Evolutionary conservation across 352 stramenopile genomes (phyloP).

Genomic region (Pythium utonaiense): DNA sequence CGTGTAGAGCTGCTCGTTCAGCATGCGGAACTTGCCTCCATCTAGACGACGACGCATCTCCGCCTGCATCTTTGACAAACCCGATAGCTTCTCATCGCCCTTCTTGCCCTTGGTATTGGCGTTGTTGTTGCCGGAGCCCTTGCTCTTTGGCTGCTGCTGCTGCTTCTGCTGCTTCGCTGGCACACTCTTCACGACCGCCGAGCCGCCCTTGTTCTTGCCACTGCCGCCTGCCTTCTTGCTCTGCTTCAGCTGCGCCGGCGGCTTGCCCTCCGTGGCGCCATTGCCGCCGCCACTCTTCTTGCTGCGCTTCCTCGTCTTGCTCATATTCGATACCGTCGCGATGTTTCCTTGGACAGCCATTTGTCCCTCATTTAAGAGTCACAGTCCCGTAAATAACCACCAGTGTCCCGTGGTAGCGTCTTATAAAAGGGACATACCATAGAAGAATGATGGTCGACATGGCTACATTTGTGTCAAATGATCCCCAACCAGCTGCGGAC

Average conservation of each 20-base stretch:
- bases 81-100: conserved; percentile 6
- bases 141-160: conserved; percentile 16
- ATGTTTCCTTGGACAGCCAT: conserved; percentile 12
- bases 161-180: conserved; percentile 21
- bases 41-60: conserved; percentile 89
- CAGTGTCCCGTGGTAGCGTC: not conserved
- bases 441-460: conserved; percentile 16
- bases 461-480: conserved; percentile 19
- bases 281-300: conserved; percentile 16
- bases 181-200: conserved; percentile 14
- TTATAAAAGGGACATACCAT: not conserved
- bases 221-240: conserved; percentile 19
- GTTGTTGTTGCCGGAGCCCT: conserved; percentile 17
- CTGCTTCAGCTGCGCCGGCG: conserved; percentile 17
- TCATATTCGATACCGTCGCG: conserved; percentile 5
- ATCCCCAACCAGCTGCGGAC: not conserved
- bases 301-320: conserved; percentile 28
- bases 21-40: conserved; percentile 95
- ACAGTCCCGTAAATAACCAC: no score
- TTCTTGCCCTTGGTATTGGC: conserved; percentile 1
- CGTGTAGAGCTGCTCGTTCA: conserved; percentile 99
- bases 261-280: conserved; percentile 6
- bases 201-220: conserved; percentile 19
- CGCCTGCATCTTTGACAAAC: conserved; percentile 60
- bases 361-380: conserved; percentile 1